A percentile compares a stretch with the other conserved stretches of the same genome.
Evolutionary conservation across 2,329 filamentous ascomycete species (phyloP).

Genomic region (Chaetomiaceae sp.): DNA sequence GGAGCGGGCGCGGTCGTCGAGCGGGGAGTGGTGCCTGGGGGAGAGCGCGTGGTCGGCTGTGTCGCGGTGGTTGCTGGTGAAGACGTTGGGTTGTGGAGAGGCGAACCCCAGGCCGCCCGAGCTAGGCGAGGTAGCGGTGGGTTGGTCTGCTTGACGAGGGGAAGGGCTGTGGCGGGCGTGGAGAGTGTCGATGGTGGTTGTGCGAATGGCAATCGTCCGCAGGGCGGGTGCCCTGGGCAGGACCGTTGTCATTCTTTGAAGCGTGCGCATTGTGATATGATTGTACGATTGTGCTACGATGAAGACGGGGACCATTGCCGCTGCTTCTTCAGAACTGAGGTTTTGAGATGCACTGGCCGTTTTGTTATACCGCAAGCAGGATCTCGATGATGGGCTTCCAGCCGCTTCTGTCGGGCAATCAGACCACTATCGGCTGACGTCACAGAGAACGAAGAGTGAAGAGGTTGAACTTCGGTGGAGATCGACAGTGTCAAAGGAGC

Average conservation of each 20-base stretch:
- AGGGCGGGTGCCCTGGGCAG: constrained; percentile 4
- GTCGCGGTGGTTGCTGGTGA: not conserved
- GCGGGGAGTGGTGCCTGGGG: not conserved
- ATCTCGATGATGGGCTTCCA: not conserved
- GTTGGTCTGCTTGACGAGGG: not conserved
- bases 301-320: not conserved
- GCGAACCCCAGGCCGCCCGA: not conserved
- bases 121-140: constrained; percentile 3
- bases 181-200: not conserved
- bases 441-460: not conserved
- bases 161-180: not conserved
- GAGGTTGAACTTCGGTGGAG: not conserved
- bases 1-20: constrained; percentile 7
- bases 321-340: not conserved
- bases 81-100: constrained; percentile 1
- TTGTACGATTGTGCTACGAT: not conserved
- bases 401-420: not conserved
- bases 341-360: not conserved
- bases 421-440: not conserved
- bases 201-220: constrained; percentile 1
- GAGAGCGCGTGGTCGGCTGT: too few species aligned
- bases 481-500: not conserved
- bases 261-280: constrained; percentile 5
- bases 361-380: not conserved
- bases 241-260: not conserved